A percentile compares a stretch with the other conserved stretches of the same genome.
Evolutionary conservation across 345 rosid genomes (phyloP).

Genomic region (Syzygium oleosum): DNA sequence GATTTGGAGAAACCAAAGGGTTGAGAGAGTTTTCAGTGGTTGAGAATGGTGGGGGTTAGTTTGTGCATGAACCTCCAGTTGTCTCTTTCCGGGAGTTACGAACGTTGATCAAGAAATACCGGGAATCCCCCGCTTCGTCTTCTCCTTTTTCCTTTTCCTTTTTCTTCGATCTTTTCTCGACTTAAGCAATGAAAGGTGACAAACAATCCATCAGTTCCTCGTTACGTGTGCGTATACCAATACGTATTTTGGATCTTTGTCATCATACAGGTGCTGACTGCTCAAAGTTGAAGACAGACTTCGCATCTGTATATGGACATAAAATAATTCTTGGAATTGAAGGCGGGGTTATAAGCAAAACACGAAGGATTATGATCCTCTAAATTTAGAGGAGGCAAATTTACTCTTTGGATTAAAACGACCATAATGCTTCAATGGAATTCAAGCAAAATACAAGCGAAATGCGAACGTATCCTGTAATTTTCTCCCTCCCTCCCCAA

Average conservation of each 20-base stretch:
- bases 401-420: neutral
- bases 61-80: neutral
- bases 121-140: neutral
- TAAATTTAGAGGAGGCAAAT: neutral
- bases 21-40: neutral
- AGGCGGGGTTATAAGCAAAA: neutral
- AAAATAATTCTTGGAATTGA: neutral
- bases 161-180: neutral
- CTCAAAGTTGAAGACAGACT: neutral
- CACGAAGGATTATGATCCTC: neutral
- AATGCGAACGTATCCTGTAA: neutral
- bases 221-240: neutral
- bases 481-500: neutral
- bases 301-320: neutral
- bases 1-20: slow-evolving; percentile 11
- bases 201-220: neutral
- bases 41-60: too few relatives aligned
- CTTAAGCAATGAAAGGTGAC: neutral
- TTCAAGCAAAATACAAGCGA: neutral
- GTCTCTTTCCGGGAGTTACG: neutral
- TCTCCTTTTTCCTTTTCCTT: neutral
- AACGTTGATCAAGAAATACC: too few relatives aligned
- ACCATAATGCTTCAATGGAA: neutral
- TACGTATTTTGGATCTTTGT: neutral
- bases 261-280: neutral